Base-by-base conservation (phyloP, 108 stramenopile species). In the Phaeodactylum tricornutum region DNA sequence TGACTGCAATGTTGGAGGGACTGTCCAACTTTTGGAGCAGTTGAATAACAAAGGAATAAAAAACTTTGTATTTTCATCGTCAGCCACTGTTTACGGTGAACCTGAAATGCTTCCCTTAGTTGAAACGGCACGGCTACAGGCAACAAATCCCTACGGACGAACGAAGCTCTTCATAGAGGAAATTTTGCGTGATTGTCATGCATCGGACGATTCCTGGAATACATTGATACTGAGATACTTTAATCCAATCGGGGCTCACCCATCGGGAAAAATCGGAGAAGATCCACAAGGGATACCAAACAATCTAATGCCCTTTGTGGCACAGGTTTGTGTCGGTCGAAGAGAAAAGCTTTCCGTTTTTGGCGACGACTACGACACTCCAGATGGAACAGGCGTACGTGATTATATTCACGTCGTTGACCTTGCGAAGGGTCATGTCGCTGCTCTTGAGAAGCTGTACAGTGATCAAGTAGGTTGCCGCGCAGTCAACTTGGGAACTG, bases 361-460 rank as follows among this genome's bases (percentile, higher is more conserved):
- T 77, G 99, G 99, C 1, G 52, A 86, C 56, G 97, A 98, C 61
- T 99, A 97, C 53, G 89, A 93, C 54, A 99, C 98, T 22, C 80
- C 76, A 8, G 98, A 99, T 60, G 99, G 99, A 32, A 99, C 99
- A 14, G 98, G 88, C 20, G 91, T 98, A 5, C 71, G 99, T n/a
- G 99, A 99, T 66, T 99, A 98, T 72, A 95, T 99, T 46, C 99
- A 99, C 58, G 99, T 99, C 0, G 89, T 98, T 1, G 99, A 99
- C 68, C 77, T 98, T 43, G 99, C 97, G 19, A 81, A 77, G 48
- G 98, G 98, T 15, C 98, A 98, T 53, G 84, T 93, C 2, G 85
- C 82, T 19, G 98, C 98, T 0, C 53, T 98, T 32, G 75, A 93
- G 32, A 85, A 88, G 43, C 62, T 96, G 26, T 79, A 87, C 53